phyloP scores from a whole-genome alignment of 805 yeast species.

The Wickerhamomyces strasburgensis region DNA sequence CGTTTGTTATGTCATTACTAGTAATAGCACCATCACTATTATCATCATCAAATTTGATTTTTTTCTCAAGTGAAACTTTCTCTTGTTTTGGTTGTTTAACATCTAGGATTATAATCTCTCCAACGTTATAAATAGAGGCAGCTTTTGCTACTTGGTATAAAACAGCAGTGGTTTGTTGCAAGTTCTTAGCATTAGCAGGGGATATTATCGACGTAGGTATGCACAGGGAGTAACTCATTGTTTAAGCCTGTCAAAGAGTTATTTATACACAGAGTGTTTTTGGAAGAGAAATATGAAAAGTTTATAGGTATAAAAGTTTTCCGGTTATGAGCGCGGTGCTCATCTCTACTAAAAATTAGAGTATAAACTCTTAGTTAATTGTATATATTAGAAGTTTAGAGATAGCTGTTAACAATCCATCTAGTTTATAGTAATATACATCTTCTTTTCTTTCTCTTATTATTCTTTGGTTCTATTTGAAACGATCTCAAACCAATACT shows the following conservation, averaged over 20 bases:
- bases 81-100: too few species aligned
- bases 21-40: constrained; percentile 6
- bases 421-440: too few species aligned
- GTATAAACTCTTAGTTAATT: too few species aligned
- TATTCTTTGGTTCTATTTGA: neutral
- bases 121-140: constrained; percentile 62
- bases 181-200: constrained; percentile 48
- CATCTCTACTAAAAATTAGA: too few species aligned
- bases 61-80: too few species aligned
- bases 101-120: constrained; percentile 71
- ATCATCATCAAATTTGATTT: constrained; percentile 29
- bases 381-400: too few species aligned
- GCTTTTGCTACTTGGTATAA: constrained; percentile 78
- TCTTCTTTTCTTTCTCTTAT: neutral
- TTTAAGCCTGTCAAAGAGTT: constrained; percentile 2
- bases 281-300: too few species aligned
- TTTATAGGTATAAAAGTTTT: too few species aligned
- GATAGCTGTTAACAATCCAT: too few species aligned
- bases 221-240: constrained; percentile 52
- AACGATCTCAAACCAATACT: constrained; percentile 20
- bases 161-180: constrained; percentile 68
- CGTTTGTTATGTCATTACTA: constrained; percentile 25
- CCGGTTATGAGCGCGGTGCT: too few species aligned
- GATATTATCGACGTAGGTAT: constrained; percentile 66
- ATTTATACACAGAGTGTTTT: too few species aligned